Percentiles rank a stretch among this genome's conserved stretches.
Evolutionary conservation across 345 rosid genomes (phyloP).

Genomic region (Raphanus raphanistrum): DNA sequence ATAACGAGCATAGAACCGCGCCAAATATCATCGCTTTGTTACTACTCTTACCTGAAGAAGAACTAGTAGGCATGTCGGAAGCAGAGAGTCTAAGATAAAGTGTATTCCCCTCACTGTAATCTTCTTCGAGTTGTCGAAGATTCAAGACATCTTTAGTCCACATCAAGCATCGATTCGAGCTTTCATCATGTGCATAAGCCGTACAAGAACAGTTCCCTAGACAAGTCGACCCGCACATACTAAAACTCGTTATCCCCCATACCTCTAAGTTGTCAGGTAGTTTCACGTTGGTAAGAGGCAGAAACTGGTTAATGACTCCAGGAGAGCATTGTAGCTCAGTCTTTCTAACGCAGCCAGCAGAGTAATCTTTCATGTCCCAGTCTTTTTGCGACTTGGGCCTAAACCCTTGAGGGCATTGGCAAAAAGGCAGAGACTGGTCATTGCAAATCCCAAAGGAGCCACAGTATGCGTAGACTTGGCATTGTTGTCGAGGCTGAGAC

Average conservation of each 20-base stretch:
- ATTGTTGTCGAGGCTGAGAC: conserved; percentile 64
- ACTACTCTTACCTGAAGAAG: conserved; percentile 29
- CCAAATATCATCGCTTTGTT: conserved; percentile 44
- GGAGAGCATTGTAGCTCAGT: conserved; percentile 48
- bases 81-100: conserved; percentile 58
- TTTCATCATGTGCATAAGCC: conserved; percentile 55
- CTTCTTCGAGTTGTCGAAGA: conserved; percentile 42
- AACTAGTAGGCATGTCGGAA: conserved; percentile 52
- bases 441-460: conserved; percentile 70
- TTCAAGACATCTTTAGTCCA: conserved; percentile 59
- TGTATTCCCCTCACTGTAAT: conserved; percentile 38
- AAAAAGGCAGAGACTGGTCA: conserved; percentile 45
- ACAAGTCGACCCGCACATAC: conserved; percentile 51
- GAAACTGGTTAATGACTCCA: conserved; percentile 39
- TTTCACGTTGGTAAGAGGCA: conserved; percentile 13
- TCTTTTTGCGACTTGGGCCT: conserved; percentile 28
- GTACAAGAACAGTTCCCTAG: conserved; percentile 57
- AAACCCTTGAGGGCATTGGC: conserved; percentile 57
- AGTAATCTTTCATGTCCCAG: conserved; percentile 56
- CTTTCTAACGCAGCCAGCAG: conserved; percentile 60
- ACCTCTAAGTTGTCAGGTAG: conserved; percentile 28
- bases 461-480: conserved; percentile 66
- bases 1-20: conserved; percentile 38
- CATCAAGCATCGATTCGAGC: conserved; percentile 41
- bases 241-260: conserved; percentile 25